Conservation (phyloP, 2,329 filamentous ascomycete genomes). For the Aspergillus awamori region DNA sequence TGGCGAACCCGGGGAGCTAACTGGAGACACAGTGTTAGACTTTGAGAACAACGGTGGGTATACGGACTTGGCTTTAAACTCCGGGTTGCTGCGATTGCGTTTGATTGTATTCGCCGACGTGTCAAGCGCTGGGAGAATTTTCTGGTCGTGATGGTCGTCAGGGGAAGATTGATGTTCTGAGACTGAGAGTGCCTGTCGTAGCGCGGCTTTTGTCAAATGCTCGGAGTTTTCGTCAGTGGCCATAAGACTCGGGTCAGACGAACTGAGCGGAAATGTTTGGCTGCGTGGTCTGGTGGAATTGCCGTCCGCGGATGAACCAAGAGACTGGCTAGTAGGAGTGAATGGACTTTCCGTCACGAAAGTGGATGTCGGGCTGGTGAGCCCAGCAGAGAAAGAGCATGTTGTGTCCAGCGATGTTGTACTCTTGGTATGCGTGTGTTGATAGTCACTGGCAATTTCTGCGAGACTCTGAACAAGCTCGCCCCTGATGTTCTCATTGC, state of each 20-base stretch:
- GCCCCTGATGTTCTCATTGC: constrained; percentile 68
- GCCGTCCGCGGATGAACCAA: constrained; percentile 50
- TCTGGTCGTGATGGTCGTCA: constrained; percentile 51
- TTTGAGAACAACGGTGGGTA: constrained; percentile 43
- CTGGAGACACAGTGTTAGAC: constrained; percentile 49
- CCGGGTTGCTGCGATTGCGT: constrained; percentile 49
- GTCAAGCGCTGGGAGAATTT: constrained; percentile 24
- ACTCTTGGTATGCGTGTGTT: constrained; percentile 67
- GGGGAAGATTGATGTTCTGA: constrained; percentile 56
- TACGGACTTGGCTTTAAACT: constrained; percentile 48
- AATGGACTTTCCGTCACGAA: constrained; percentile 81
- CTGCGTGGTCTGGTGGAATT: constrained; percentile 77
- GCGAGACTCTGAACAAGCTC: constrained; percentile 61
- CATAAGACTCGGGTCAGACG: constrained; percentile 55
- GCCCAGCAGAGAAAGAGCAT: constrained; percentile 70
- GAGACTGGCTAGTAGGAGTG: constrained; percentile 55
- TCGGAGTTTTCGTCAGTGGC: constrained; percentile 55
- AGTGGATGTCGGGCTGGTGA: constrained; percentile 73
- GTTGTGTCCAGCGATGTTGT: constrained; percentile 67
- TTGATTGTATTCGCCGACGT: constrained; percentile 43
- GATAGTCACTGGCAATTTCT: constrained; percentile 63
- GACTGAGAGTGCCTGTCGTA: constrained; percentile 43
- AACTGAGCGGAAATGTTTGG: constrained; percentile 78
- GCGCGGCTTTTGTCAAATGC: constrained; percentile 57
- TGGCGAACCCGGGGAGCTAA: constrained; percentile 66